Conservation (phyloP, 1,284 basidiomycete genomes). For the Earliella scabrosa region DNA sequence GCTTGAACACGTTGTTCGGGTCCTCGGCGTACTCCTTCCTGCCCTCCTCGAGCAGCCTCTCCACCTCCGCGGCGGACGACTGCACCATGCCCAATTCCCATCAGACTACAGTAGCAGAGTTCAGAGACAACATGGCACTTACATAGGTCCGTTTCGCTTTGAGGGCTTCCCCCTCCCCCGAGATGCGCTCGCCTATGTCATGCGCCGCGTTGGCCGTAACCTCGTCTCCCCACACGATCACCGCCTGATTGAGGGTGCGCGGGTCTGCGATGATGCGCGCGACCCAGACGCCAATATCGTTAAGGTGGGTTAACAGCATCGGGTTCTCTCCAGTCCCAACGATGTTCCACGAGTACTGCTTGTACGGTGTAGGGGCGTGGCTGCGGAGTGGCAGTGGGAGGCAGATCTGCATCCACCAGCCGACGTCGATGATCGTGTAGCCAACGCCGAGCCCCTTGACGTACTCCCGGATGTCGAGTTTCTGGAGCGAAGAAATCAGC, state of each 20-base stretch:
- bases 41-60: neutral
- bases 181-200: neutral
- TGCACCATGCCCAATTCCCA: neutral
- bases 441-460: slow-evolving; percentile 12
- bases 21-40: too few species aligned
- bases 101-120: neutral
- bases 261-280: slow-evolving; percentile 3
- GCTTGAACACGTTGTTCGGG: too few species aligned
- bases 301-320: slow-evolving; percentile 11
- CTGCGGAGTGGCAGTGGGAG: slow-evolving; percentile 11
- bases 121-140: neutral
- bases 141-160: neutral
- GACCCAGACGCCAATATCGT: slow-evolving; percentile 19
- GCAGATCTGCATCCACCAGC: slow-evolving; percentile 10
- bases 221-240: slow-evolving; percentile 25
- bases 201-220: slow-evolving; percentile 11
- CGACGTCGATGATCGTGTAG: slow-evolving; percentile 28
- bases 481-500: slow-evolving; percentile 4
- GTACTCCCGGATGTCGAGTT: slow-evolving; percentile 18
- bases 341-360: neutral
- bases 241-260: slow-evolving; percentile 22
- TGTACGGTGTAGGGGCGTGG: neutral
- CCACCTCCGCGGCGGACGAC: neutral
- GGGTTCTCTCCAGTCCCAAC: slow-evolving; percentile 15
- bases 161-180: slow-evolving; percentile 1